Base-by-base conservation (phyloP, 2,329 filamentous ascomycete genomes). In the Stenocarpella maydis region DNA sequence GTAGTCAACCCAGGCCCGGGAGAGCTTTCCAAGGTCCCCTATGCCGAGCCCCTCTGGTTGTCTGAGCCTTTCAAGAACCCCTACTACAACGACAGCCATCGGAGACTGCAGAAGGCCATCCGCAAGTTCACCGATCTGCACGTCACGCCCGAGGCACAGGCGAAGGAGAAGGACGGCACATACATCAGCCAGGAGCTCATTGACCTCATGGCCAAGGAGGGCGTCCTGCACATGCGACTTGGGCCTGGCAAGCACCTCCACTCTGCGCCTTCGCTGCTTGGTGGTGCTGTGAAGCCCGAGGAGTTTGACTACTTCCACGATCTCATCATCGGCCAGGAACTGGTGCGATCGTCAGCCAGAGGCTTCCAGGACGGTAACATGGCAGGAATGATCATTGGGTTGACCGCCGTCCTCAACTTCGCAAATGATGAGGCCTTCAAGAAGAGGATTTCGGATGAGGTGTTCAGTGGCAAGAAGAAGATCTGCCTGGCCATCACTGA, bases 281-380 rank as follows among this genome's bases (percentile, higher is more conserved):
- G 85, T 70, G 92, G 92, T 53, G 91, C 85, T 19, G 85, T 94
- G 67, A 88, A 92, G 76, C 92, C 92, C 63, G 89, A 94, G 79
- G 91, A 95, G 72, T 97, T 95, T 75, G 93, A 97, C 79, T 95
- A 94, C 80, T 93, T 97, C 80, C 93, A 96, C 79, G 93, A 96
- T 78, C 78, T 96, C 77, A 88, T 97, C 73, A 83, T 92, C 65
- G 82, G 85, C 10, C 93, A 97, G 80, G 94, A 97, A 80, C 81
- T 92, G 73, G 85, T 87, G 1, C 86, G 94, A 39, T 83, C 88
- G 8, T 93, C 91, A 78, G 90, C 91, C 34, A 84, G 92, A 74
- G 94, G 93, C 1, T 97, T 96, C 81, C 90, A 93, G 78, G 94
- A 97, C 78, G 94, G 93, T 4, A 95, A 94, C 80, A 89, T 97